Evolutionary conservation across 2,329 filamentous ascomycete genomes (phyloP), one percentile per base, ranked within the genome.

Genomic region (Sporothrix dimorphospora): DNA sequence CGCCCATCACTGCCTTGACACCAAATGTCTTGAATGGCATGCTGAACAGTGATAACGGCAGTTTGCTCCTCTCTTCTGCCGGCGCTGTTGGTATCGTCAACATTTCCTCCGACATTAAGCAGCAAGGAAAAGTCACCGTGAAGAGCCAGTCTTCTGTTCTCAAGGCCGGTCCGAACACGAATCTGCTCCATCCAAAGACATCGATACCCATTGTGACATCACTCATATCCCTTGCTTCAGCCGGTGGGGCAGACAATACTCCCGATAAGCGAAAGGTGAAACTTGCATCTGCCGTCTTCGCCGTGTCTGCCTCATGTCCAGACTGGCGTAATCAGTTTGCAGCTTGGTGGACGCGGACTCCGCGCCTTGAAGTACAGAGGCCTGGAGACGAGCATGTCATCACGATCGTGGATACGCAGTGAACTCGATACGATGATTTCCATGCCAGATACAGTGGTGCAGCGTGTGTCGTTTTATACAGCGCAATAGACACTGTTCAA

Each of bases 181-280:
- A 67, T 34, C 42, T 67, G 14, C 63, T 67, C 9, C 42, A 67
- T 24, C 63, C 61, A 19, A 67, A 67, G 63, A 67, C 63, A 7
- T 67, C 63, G 21, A 67, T 67, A 34, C 63, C 63, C 1, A 67
- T 51, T 21, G 14, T 67, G 14, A 67, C 63, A 2, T 34, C 63
- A n/a, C 42, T 16, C 24, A 67, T 67, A 3, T 2, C 12, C 9
- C 12, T 67, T 49, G 5, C 24, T 21, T 34, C 45, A n/a, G 19
- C 14, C 6, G 30, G 30, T 34, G 30, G 30, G 8, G 3, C 24
- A 34, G 63, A 27, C 24, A 30, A 12, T 3, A 14, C 24, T 2
- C 3, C 19, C 6, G 42, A 51, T 14, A 24, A 4, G n/a, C 1
- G 5, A 4, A 38, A 19, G 12, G 21, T 34, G 1, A 27, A 27